A percentile compares a stretch with the other conserved stretches of the same genome.
phyloP scores from a whole-genome alignment of 2,329 filamentous ascomycete genomes.

The Ilyonectria destructans region DNA sequence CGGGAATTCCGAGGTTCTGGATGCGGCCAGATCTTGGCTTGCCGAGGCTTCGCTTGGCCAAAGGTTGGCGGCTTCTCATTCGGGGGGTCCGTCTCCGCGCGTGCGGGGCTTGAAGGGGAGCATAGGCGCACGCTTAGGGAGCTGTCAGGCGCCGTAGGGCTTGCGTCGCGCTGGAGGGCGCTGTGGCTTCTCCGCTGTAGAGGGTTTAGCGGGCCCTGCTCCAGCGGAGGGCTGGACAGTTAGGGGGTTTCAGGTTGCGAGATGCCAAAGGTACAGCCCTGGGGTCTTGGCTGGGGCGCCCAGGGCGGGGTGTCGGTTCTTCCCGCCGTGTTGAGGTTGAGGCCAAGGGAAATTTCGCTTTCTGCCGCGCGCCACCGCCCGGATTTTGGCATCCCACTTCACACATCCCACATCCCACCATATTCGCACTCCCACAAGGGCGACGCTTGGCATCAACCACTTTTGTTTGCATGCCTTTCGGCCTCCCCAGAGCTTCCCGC shows the following conservation, averaged over 20 bases:
- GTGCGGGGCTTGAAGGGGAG: neutral
- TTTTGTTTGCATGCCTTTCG: conserved; percentile 9
- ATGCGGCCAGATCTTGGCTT: conserved; percentile 34
- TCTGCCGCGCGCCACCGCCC: conserved; percentile 52
- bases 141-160: conserved; percentile 5
- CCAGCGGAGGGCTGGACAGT: conserved; percentile 6
- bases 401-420: conserved; percentile 39
- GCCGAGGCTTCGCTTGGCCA: conserved; percentile 39
- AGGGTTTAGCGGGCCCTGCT: conserved; percentile 7
- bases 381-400: conserved; percentile 44
- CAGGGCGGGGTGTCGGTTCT: neutral
- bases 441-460: conserved; percentile 16
- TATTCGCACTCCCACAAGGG: conserved; percentile 28
- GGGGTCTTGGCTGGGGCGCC: neutral
- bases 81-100: neutral
- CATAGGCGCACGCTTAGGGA: neutral
- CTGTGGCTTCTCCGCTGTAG: conserved; percentile 3
- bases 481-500: neutral
- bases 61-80: neutral
- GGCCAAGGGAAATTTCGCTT: conserved; percentile 28
- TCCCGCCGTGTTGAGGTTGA: neutral
- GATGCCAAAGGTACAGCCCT: conserved; percentile 3
- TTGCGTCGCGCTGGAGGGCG: conserved; percentile 13
- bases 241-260: conserved; percentile 6
- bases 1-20: conserved; percentile 39